Evolutionary conservation across 352 stramenopile species (phyloP).

Genomic region (Phytopythium chamaehyphon): DNA sequence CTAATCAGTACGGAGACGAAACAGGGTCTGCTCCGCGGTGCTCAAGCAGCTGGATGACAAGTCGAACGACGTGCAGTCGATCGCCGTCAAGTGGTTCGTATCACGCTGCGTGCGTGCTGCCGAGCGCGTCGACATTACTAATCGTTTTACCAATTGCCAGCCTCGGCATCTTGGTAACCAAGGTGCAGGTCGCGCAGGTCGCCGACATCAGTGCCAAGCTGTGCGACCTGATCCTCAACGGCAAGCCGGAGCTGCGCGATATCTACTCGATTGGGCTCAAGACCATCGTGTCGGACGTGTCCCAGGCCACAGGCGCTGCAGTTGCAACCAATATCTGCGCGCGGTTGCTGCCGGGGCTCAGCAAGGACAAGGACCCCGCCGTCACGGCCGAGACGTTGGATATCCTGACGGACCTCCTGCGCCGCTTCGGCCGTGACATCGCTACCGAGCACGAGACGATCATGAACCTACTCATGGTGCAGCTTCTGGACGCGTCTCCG

Average conservation of each 20-base stretch:
- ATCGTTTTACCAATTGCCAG: slow-evolving; percentile 11
- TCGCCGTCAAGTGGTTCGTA: slow-evolving; percentile 82
- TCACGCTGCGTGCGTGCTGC: too few relatives aligned
- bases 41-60: slow-evolving; percentile 97
- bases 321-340: slow-evolving; percentile 74
- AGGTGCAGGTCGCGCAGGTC: slow-evolving; percentile 94
- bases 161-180: slow-evolving; percentile 95
- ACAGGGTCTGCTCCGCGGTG: slow-evolving; percentile 94
- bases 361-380: slow-evolving; percentile 63
- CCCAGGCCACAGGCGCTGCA: slow-evolving; percentile 83
- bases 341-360: slow-evolving; percentile 59
- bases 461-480: slow-evolving; percentile 84
- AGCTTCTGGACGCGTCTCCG: slow-evolving; percentile 77
- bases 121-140: too few relatives aligned
- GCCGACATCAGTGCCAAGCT: slow-evolving; percentile 97
- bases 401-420: slow-evolving; percentile 96
- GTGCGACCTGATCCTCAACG: slow-evolving; percentile 94
- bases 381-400: slow-evolving; percentile 95
- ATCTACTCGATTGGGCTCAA: slow-evolving; percentile 99
- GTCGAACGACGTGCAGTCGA: slow-evolving; percentile 98
- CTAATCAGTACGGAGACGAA: too few relatives aligned
- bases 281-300: slow-evolving; percentile 94
- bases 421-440: slow-evolving; percentile 92
- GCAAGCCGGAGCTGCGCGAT: slow-evolving; percentile 96
- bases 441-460: slow-evolving; percentile 86